Conservation (phyloP, 2,329 filamentous ascomycete species). For the Sarocladium kiliense region DNA sequence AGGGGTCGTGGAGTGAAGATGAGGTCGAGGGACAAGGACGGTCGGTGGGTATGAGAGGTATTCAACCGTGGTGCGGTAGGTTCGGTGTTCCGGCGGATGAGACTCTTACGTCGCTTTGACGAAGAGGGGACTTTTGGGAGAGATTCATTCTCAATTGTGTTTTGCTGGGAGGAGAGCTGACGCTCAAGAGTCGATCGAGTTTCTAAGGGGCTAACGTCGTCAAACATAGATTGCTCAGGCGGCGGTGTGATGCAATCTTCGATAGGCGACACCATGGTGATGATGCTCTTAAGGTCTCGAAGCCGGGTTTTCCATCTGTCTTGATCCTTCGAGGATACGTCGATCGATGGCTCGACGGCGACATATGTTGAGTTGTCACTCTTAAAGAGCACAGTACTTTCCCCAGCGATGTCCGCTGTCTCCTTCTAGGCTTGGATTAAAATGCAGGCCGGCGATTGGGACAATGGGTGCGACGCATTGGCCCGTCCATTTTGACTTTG, state of each 20-base stretch:
- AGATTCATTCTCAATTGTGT: not conserved
- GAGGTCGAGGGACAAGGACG: conserved; percentile 11
- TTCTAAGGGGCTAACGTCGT: not conserved
- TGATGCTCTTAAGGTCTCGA: not conserved
- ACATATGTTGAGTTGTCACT: not conserved
- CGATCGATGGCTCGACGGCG: not conserved
- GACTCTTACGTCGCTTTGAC: conserved; percentile 6
- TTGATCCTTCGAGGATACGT: not conserved
- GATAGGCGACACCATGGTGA: not conserved
- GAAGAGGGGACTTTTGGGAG: not conserved
- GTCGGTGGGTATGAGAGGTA: conserved; percentile 6
- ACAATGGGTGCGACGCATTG: no score
- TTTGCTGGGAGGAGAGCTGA: not conserved
- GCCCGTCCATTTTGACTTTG: no score
- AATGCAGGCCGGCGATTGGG: no score
- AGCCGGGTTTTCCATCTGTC: not conserved
- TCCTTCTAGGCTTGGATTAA: no score
- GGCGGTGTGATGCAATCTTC: not conserved
- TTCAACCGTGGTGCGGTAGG: conserved; percentile 9
- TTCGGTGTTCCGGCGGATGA: not conserved
- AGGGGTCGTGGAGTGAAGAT: conserved; percentile 33
- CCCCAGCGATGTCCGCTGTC: no score
- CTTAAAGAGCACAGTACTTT: not conserved
- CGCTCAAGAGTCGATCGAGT: not conserved
- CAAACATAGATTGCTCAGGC: not conserved